Conservation (phyloP, 345 rosid genomes). For the Anacardium occidentale region DNA sequence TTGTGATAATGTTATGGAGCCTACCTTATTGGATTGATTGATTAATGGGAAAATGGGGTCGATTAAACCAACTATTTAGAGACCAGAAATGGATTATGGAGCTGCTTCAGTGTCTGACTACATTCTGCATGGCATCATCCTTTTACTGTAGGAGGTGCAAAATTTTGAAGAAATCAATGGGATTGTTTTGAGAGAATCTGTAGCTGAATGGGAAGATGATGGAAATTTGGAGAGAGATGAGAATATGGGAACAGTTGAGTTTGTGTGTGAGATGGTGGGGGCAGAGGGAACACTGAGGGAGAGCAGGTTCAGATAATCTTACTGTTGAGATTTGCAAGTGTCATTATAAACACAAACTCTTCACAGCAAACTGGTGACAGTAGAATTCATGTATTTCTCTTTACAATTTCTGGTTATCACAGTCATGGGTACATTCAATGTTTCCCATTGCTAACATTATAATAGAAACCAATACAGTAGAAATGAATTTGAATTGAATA, state of each 20-base stretch:
- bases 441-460: too few species aligned
- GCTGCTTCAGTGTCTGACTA: constrained; percentile 26
- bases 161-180: too few species aligned
- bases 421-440: too few species aligned
- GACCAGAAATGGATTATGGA: neutral
- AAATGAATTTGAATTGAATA: too few species aligned
- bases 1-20: neutral
- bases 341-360: neutral
- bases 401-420: too few species aligned
- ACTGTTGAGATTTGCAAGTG: neutral
- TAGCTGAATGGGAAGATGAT: too few species aligned
- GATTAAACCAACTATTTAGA: neutral
- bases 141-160: too few species aligned
- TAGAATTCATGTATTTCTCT: too few species aligned
- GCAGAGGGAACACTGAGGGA: neutral
- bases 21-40: neutral
- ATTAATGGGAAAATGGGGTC: constrained; percentile 7
- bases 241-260: neutral
- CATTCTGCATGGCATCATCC: neutral
- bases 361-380: too few species aligned
- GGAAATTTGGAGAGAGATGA: neutral
- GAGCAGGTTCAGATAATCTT: neutral
- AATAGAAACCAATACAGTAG: too few species aligned
- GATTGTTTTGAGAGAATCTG: too few species aligned
- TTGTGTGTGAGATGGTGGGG: neutral